These are phyloP conservation scores for Parvularia atlantis DNA, from an alignment of 78 protist species.

Conservation along the genomic window DNA sequence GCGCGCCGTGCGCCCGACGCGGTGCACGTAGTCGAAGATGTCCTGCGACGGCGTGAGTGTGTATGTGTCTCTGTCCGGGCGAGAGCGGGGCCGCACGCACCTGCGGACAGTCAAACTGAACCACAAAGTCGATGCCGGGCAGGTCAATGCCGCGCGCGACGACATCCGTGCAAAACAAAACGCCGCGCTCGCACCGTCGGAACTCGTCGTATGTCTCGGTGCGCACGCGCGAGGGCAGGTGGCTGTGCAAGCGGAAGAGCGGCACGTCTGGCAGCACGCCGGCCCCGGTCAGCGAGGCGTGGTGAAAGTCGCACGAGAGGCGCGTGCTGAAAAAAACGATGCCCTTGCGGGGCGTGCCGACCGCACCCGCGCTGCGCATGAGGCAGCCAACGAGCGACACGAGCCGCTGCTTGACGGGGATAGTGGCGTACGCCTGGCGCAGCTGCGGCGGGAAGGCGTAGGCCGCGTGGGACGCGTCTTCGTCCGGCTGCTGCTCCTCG, in stretches of 20 bases:
- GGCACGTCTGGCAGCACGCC: too few relatives aligned
- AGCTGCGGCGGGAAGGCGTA: neutral
- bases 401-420: neutral
- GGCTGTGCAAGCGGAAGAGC: slow-evolving; percentile 34
- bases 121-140: slow-evolving; percentile 22
- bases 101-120: slow-evolving; percentile 56
- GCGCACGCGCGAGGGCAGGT: slow-evolving; percentile 36
- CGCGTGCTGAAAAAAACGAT: slow-evolving; percentile 16
- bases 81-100: neutral
- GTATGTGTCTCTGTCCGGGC: too few relatives aligned
- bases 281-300: neutral
- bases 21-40: slow-evolving; percentile 57
- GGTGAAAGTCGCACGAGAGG: slow-evolving; percentile 14
- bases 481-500: too few relatives aligned
- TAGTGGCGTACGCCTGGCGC: neutral
- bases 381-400: neutral
- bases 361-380: too few relatives aligned
- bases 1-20: slow-evolving; percentile 61
- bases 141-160: slow-evolving; percentile 64
- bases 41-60: too few relatives aligned
- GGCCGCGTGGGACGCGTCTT: neutral
- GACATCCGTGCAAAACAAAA: slow-evolving; percentile 53
- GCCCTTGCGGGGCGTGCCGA: neutral
- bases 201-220: slow-evolving; percentile 7
- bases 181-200: neutral